Percentiles rank a stretch among this genome's conserved stretches.
These are phyloP conservation scores for Backusella macrospora DNA, from an alignment of 192 early-diverging fungal species.

Conservation along the genomic window DNA sequence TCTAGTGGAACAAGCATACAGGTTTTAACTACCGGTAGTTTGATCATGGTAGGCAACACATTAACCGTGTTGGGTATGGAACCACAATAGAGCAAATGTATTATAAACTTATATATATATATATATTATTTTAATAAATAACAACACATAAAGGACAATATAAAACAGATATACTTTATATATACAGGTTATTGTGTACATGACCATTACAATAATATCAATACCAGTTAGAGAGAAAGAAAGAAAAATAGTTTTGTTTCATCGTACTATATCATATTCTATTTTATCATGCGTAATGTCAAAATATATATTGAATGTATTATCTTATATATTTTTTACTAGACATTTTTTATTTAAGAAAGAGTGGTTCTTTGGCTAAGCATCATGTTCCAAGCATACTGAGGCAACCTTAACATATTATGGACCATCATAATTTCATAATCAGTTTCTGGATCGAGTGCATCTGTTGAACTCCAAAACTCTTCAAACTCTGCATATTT, in stretches of 20 bases:
- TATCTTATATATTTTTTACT: neutral
- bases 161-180: too few species aligned
- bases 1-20: constrained; percentile 38
- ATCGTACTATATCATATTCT: too few species aligned
- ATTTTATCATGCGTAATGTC: too few species aligned
- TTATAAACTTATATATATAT: neutral
- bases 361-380: constrained; percentile 14
- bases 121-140: too few species aligned
- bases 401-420: constrained; percentile 26
- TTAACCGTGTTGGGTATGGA: constrained; percentile 69
- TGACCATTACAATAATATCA: too few species aligned
- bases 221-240: too few species aligned
- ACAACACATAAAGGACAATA: too few species aligned
- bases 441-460: constrained; percentile 49
- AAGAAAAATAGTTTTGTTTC: too few species aligned
- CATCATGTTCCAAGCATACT: constrained; percentile 35
- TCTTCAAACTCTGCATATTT: constrained; percentile 48
- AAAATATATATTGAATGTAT: neutral
- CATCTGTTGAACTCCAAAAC: constrained; percentile 49
- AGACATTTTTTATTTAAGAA: neutral
- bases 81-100: constrained; percentile 26
- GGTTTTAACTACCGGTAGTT: constrained; percentile 89
- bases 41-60: constrained; percentile 89
- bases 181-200: too few species aligned
- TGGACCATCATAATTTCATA: constrained; percentile 41